Percentiles rank a stretch among this genome's conserved stretches.
Conservation (phyloP, 2,329 filamentous ascomycete genomes). For the Berkeleyomyces rouxiae region DNA sequence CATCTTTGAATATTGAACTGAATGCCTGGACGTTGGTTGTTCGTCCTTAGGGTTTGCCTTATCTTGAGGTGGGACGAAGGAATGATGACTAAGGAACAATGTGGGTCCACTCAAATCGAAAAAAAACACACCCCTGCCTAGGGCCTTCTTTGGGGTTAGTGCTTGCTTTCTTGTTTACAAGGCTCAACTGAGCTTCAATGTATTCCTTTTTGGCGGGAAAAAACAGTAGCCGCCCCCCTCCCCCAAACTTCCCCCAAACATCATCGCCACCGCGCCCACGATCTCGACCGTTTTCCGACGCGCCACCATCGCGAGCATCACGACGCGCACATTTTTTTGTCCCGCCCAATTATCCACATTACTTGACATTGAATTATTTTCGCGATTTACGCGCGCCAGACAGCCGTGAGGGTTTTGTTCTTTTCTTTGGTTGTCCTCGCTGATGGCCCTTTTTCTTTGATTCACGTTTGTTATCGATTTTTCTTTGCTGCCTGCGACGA, state of each 20-base stretch:
- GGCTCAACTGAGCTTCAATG: constrained; percentile 8
- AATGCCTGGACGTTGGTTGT: neutral
- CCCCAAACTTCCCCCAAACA: constrained; percentile 12
- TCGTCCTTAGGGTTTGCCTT: neutral
- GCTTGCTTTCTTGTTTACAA: constrained; percentile 6
- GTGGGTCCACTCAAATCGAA: neutral
- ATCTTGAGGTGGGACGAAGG: neutral
- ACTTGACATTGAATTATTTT: constrained; percentile 7
- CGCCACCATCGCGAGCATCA: neutral
- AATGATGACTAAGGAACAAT: neutral
- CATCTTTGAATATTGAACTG: too few species aligned
- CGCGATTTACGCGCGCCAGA: constrained; percentile 10
- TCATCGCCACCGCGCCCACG: constrained; percentile 3
- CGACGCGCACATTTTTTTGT: constrained; percentile 5
- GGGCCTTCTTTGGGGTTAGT: constrained; percentile 2
- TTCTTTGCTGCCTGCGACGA: neutral
- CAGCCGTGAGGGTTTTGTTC: neutral
- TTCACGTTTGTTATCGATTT: neutral
- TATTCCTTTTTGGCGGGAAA: constrained; percentile 4
- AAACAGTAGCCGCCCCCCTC: constrained; percentile 8
- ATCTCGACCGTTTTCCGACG: neutral
- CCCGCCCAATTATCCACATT: neutral
- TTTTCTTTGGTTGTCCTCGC: neutral
- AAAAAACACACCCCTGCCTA: neutral
- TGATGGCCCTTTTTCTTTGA: constrained; percentile 6